Base-by-base conservation (phyloP, 768 basidiomycete genomes). In the Russula compacta region DNA sequence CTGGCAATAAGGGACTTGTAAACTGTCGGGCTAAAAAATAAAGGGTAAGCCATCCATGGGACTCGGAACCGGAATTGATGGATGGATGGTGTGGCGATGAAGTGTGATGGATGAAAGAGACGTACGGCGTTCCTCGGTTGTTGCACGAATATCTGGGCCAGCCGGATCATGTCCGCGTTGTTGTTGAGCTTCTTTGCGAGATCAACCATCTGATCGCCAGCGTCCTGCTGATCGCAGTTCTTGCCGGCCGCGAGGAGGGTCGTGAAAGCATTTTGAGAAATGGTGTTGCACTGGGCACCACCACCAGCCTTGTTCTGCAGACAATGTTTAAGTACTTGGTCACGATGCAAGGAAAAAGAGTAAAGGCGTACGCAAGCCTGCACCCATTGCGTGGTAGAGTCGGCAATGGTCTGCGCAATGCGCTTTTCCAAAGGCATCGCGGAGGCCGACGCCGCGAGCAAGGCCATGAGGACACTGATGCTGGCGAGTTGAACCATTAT, bases 71-170 rank as follows among this genome's bases (percentile, higher is more conserved):
- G 24, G 24, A 1, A 29, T 29, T 29, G 24, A 29, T 29, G 3
- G 52, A 19, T 32, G 29, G 24, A 32, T 15, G 21, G n/a, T n/a
- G n/a, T n/a, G n/a, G n/a, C n/a, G n/a, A n/a, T 12, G 53, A 24
- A 19, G 9, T 17, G 33, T 39, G 43, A 43, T 19, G 19, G 43
- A 19, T 10, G 6, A 43, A 7, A 43, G 43, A 3, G 1, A 70
- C 76, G 63, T 64, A 79, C 78, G 39, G 81, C 74, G 67, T 83
- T 82, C 40, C 81, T 76, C 0, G 82, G 79, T 70, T 83, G 82
- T 69, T 83, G 81, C 15, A 69, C 75, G 61, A 81, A 83, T 43
- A 83, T 73, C 67, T 82, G 81, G 2, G 82, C 72, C 36, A 80
- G 70, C 42, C 62, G 70, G 69, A 83, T 81, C 79, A 81, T 80